A percentile compares a stretch with the other conserved stretches of the same genome.
Evolutionary conservation across 306 rosid species (phyloP).

Genomic region (Vigna nakashimae): DNA sequence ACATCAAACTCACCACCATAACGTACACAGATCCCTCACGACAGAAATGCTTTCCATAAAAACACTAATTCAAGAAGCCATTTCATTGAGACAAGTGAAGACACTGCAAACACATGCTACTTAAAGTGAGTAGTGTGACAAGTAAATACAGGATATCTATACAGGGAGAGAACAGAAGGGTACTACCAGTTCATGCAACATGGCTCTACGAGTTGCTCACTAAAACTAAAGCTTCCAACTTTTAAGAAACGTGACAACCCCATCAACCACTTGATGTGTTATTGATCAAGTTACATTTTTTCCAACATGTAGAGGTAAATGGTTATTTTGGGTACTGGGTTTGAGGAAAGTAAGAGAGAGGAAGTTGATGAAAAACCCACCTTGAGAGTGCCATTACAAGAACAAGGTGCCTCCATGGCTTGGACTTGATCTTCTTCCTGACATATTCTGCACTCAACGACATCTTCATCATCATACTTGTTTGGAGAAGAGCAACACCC

Average conservation of each 20-base stretch:
- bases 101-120: not conserved
- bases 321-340: not conserved
- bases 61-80: slow-evolving; percentile 7
- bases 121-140: not conserved
- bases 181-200: slow-evolving; percentile 9
- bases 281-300: not conserved
- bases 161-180: not conserved
- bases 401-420: slow-evolving; percentile 40
- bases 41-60: slow-evolving; percentile 9
- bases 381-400: slow-evolving; percentile 45
- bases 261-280: not conserved
- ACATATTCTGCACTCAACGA: slow-evolving; percentile 40
- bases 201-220: not conserved
- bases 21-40: too few relatives aligned
- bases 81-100: not conserved
- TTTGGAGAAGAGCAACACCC: slow-evolving; percentile 17
- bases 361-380: not conserved
- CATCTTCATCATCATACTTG: not conserved
- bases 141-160: not conserved
- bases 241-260: slow-evolving; percentile 1
- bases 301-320: not conserved
- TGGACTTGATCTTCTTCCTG: slow-evolving; percentile 35
- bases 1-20: too few relatives aligned
- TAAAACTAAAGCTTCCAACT: not conserved
- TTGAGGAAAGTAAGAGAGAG: not conserved